A percentile compares a stretch with the other conserved stretches of the same genome.
These are phyloP conservation scores for Colletotrichum truncatum DNA, from an alignment of 2,329 filamentous ascomycete genomes.

Conservation along the genomic window DNA sequence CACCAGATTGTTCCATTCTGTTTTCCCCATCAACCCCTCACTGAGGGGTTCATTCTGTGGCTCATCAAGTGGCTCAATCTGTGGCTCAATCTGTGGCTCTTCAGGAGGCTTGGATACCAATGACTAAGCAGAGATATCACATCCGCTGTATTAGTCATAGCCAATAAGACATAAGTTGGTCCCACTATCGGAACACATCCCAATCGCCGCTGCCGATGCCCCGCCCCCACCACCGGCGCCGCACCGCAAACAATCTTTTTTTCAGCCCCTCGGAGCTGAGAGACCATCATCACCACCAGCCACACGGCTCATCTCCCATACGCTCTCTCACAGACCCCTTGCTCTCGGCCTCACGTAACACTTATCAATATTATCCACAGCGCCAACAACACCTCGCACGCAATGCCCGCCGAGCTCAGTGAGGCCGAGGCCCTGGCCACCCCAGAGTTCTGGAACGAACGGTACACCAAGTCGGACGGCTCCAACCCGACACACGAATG, in stretches of 20 bases:
- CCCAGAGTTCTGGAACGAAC: conserved; percentile 60
- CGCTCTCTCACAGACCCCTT: background rate
- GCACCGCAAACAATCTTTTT: background rate
- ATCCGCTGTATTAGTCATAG: no score
- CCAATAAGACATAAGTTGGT: background rate
- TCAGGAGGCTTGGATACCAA: no score
- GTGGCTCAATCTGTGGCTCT: no score
- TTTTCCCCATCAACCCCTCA: background rate
- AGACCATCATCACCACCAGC: background rate
- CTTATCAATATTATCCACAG: background rate
- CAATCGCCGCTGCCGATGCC: background rate
- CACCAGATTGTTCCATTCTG: background rate
- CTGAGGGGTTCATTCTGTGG: no score
- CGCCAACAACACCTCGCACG: no score
- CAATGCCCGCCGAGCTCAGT: background rate
- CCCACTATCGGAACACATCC: background rate
- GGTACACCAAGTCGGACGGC: conserved; percentile 50
- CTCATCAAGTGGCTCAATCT: no score
- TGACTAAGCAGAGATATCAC: no score
- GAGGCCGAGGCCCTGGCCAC: conserved; percentile 41
- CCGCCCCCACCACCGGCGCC: conserved; percentile 1
- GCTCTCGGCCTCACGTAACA: background rate
- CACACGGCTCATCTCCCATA: background rate
- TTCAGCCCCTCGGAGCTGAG: background rate
- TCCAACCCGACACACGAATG: conserved; percentile 60